Base-by-base conservation (phyloP, 1,139 yeast genomes). In the Kazachstania sp. region DNA sequence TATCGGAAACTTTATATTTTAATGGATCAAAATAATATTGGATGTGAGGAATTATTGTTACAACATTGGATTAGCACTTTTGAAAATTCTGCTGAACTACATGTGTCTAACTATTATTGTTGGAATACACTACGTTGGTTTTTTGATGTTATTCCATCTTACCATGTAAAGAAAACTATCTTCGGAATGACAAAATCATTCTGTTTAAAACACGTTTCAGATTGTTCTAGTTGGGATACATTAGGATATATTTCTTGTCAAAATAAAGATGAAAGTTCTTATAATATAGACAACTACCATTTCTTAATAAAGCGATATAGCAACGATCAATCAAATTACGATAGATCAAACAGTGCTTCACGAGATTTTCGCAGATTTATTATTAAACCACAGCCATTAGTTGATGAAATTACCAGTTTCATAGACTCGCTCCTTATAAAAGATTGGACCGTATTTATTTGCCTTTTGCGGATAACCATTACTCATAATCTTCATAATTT, bases 101-200 rank as follows among this genome's bases (percentile, higher is more conserved):
- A 74, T 54, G 63, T 65, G 12, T 61, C 73, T 2, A 74, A 72
- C 49, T 74, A 73, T 50, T 73, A 74, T 48, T 69, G 75, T 1
- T 68, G 74, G 69, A 64, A 65, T 43, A 62, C 67, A 18, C 45
- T 67, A n/a, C 54, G 70, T 29, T 72, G 71, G 61, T 49, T 65
- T 18, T 53, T 60, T 35, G 65, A 61, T 54, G 34, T 47, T 20
- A 34, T 47, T 20, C 12, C 50, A n/a, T 26, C 15, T 7, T 7
- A 16, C 1, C 16, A 44, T 8, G 45, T 47, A 4, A 55, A 50
- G 38, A 18, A n/a, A 1, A 35, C 31, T 5, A 46, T 62, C 1
- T 47, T 57, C n/a, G 44, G 48, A 1, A 47, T 48, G 13, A 54
- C 67, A 1, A 58, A 61, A 46, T 39, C 47, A 3, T 69, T 71